These are phyloP conservation scores for Stevia rebaudiana DNA, from an alignment of 140 eudicot genomes.

Conservation along the genomic window DNA sequence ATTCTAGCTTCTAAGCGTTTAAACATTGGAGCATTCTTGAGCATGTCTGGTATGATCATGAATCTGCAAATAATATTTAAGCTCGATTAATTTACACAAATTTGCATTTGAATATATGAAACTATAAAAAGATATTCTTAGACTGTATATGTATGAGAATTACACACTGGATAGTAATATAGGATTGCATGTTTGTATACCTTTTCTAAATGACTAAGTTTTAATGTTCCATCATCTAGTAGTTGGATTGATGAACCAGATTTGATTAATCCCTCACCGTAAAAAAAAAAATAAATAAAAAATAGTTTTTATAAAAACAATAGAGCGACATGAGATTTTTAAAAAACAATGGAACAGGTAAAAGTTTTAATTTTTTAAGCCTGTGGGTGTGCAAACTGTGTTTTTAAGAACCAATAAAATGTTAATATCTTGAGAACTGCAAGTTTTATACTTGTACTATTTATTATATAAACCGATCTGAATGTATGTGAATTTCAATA, in stretches of 20 bases:
- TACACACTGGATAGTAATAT: neutral
- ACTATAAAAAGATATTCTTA: too few relatives aligned
- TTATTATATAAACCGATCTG: too few relatives aligned
- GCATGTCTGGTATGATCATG: constrained; percentile 93
- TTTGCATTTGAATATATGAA: neutral
- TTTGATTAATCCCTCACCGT: neutral
- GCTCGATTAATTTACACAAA: neutral
- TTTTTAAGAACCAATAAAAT: too few relatives aligned
- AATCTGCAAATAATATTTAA: constrained; percentile 39
- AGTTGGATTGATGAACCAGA: neutral
- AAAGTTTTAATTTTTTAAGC: neutral
- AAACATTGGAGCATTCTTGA: constrained; percentile 95
- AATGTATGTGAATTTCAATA: too few relatives aligned
- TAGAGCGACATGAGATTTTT: too few relatives aligned
- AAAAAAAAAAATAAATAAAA: too few relatives aligned
- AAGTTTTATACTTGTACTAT: too few relatives aligned
- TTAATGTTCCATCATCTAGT: neutral
- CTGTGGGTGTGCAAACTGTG: neutral
- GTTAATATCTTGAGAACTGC: too few relatives aligned
- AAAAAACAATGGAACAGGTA: neutral
- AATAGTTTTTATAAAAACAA: too few relatives aligned
- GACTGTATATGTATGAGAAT: too few relatives aligned
- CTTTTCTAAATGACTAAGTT: neutral
- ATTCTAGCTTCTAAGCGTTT: constrained; percentile 83
- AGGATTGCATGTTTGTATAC: neutral